Evolutionary conservation across 1,284 basidiomycete genomes (phyloP).

Genomic region (Tylopilus orsonianus): DNA sequence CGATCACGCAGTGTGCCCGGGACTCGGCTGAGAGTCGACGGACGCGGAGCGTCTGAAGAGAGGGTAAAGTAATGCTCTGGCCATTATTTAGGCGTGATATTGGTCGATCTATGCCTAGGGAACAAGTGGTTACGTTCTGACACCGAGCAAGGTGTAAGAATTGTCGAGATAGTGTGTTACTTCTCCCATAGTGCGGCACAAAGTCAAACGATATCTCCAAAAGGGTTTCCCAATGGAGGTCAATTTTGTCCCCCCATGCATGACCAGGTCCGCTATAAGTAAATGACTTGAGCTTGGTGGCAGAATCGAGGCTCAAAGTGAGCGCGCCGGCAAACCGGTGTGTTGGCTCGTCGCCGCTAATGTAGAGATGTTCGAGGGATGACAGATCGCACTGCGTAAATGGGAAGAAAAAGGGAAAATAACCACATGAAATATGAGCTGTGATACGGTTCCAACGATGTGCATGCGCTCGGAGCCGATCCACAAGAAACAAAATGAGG

Average conservation of each 20-base stretch:
- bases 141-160: conserved; percentile 10
- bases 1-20: conserved; percentile 2
- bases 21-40: conserved; percentile 5
- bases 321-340: background rate
- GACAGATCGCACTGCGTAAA: conserved; percentile 21
- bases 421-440: conserved; percentile 11
- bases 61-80: conserved; percentile 9
- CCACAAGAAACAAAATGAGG: conserved; percentile 12
- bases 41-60: conserved; percentile 18
- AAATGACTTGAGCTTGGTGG: conserved; percentile 21
- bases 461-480: conserved; percentile 13
- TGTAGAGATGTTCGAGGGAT: conserved; percentile 13
- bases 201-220: conserved; percentile 17
- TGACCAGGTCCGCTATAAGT: conserved; percentile 11
- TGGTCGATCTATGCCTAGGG: conserved; percentile 16
- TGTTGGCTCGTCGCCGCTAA: conserved; percentile 10
- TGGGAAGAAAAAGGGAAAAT: conserved; percentile 11
- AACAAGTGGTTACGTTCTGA: conserved; percentile 19
- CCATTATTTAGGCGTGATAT: background rate
- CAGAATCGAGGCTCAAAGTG: conserved; percentile 10
- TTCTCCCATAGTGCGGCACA: conserved; percentile 3
- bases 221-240: conserved; percentile 15
- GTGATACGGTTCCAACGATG: conserved; percentile 20
- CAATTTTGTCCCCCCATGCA: background rate
- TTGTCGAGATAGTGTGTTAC: conserved; percentile 2